Evolutionary conservation across 139 green algal species (phyloP), one percentile per base, ranked within the genome.

Genomic region (Volvox reticuliferus): DNA sequence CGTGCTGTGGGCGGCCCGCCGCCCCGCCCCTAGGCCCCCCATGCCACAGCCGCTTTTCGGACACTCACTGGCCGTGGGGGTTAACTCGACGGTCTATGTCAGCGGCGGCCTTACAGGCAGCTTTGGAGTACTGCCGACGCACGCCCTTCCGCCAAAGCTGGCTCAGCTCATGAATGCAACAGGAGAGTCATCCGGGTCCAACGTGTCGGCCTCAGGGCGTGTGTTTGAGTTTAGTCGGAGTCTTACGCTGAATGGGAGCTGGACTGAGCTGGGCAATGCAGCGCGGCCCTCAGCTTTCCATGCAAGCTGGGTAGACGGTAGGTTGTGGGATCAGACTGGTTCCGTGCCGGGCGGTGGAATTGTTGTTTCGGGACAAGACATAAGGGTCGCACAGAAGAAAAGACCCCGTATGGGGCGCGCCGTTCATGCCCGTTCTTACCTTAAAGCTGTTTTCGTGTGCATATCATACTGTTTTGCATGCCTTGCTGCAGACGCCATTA

Each of bases 281-380:
- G 24, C 44, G 28, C 12, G 61, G 26, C 44, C 20, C 36, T 20
- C 36, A 32, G 85, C 85, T 21, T 82, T 89, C 37, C 85, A 89
- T 50, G n/a, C 69, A 12, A 89, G 85, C 85, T 89, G 85, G 85
- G 3, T 82, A 1, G 9, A 9, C 9, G 85, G 85, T 89, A 50
- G 79, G 79, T 84, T 50, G 37, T 36, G 2, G 30, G 44, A 55
- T 55, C 44, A 55, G 44, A 9, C 44, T 55, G 44, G 9, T 55
- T 55, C 44, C 44, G 44, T 9, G 44, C 44, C 5, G 9, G 44
- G 44, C 5, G 5, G 44, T 55, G 44, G 44, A 55, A 55, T 55
- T 55, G 9, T 55, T 55, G 44, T 55, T 55, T 55, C 9, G 44
- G 44, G 44, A 55, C 9, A 55, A 5, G 5, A 55, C 5, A 55